These are phyloP conservation scores for Vaccinium corymbosum DNA, from an alignment of 148 eudicot species.

Conservation along the genomic window DNA sequence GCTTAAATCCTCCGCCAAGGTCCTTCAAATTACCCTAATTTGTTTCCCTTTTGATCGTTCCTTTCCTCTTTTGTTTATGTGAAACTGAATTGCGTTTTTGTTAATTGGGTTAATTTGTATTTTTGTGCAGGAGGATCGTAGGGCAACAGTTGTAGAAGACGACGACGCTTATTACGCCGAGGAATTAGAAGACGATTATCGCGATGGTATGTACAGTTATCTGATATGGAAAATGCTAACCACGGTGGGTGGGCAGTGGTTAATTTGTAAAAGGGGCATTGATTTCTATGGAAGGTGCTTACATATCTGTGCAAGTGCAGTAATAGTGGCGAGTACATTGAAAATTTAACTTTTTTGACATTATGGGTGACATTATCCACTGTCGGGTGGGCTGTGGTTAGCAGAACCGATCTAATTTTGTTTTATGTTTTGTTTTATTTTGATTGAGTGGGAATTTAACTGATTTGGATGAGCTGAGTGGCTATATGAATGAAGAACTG, in stretches of 20 bases:
- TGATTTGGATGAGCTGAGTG: slow-evolving; percentile 7
- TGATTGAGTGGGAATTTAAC: slow-evolving; percentile 4
- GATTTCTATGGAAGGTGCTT: too few species aligned
- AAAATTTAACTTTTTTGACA: too few species aligned
- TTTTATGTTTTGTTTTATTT: not conserved
- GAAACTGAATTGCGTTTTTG: not conserved
- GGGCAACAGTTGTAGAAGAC: slow-evolving; percentile 36
- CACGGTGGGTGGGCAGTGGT: too few species aligned
- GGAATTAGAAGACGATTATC: slow-evolving; percentile 48
- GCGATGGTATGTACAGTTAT: slow-evolving; percentile 32
- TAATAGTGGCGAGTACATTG: too few species aligned
- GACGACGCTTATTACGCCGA: slow-evolving; percentile 46
- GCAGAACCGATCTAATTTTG: too few species aligned
- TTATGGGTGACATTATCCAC: too few species aligned
- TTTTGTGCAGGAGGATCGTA: slow-evolving; percentile 40
- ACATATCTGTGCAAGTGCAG: too few species aligned
- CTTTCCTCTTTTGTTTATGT: not conserved
- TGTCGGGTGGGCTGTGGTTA: too few species aligned
- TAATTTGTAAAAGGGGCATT: too few species aligned
- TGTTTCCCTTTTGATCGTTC: not conserved
- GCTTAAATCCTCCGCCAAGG: slow-evolving; percentile 18
- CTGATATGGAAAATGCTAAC: not conserved
- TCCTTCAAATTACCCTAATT: slow-evolving; percentile 2
- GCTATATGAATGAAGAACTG: slow-evolving; percentile 8
- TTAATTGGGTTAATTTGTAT: not conserved